Percentiles rank a stretch among this genome's conserved stretches.
These are phyloP conservation scores for Amanita subjunquillea DNA, from an alignment of 768 basidiomycete genomes.

Conservation along the genomic window DNA sequence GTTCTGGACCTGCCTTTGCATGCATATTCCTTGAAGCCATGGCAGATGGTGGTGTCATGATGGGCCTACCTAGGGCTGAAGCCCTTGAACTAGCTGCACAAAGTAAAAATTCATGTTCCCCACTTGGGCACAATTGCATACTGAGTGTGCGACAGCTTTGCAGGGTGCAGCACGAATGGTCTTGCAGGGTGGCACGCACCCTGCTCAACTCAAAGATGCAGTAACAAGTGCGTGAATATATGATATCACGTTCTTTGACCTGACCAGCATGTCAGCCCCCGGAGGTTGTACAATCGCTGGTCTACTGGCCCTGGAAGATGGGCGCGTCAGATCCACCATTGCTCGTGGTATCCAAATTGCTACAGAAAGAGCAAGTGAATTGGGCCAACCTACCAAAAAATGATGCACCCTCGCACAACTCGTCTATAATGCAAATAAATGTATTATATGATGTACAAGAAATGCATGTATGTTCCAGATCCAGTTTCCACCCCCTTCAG, in stretches of 20 bases:
- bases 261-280: conserved; percentile 48
- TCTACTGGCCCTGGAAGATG: conserved; percentile 90
- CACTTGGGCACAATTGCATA: neutral
- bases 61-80: conserved; percentile 92
- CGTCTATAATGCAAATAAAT: neutral
- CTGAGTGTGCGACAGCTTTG: conserved; percentile 45
- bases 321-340: conserved; percentile 86
- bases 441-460: neutral
- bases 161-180: conserved; percentile 97
- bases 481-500: conserved; percentile 24
- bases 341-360: conserved; percentile 93
- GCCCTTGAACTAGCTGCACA: conserved; percentile 94
- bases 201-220: conserved; percentile 93
- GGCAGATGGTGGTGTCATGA: conserved; percentile 99
- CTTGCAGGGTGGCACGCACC: conserved; percentile 79
- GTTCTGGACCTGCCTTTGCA: conserved; percentile 94
- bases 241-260: neutral
- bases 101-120: conserved; percentile 38
- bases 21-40: conserved; percentile 96
- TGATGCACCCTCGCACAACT: conserved; percentile 12
- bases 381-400: conserved; percentile 63
- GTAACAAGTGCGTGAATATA: conserved; percentile 71
- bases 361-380: conserved; percentile 77
- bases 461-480: conserved; percentile 14
- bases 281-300: conserved; percentile 99